Base-by-base conservation (phyloP, 2,329 filamentous ascomycete species). In the Chalaropsis thielavioides region DNA sequence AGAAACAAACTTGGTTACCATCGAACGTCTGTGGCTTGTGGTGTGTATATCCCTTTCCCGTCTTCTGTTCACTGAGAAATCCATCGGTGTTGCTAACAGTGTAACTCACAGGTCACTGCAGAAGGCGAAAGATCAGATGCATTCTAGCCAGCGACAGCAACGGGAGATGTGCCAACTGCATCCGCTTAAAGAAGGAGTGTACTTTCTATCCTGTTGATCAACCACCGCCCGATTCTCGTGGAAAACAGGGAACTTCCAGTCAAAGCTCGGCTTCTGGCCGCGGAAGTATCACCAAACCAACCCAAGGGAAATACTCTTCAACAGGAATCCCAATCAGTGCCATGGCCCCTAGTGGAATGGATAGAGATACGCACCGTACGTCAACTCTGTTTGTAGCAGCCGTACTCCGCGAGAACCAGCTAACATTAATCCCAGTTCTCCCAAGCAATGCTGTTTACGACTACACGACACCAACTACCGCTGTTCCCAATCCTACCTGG, bases 1-100 rank as follows among this genome's bases (percentile, higher is more conserved):
- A 85, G 92, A 72, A 96, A 96, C 75, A 96, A 95, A 76, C 81
- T 97, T 68, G 92, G 92, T 46, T 97, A 97, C 73, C 92, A 96
- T 77, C 85, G 92, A 72, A 96, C 91, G 43, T 95, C 92, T 56
- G 90, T 96, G 70, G 94, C 92, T 70, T 97, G 92, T 78, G 88
- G 92, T 97, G 82, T 83, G 92, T 85, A 44, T 19, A 66, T 51
- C 27, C n/a, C 10, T 22, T 22, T 43, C 43, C n/a, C 46, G 22
- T 17, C 27, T 7, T 3, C 27, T 56, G 22, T 1, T 35, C 22
- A 6, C 13, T 2, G 15, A 31, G 22, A 7, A 27, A 56, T 11
- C 7, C 11, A n/a, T 66, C 4, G 19, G 27, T 15, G 22, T 3
- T 62, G 44, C 51, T 43, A 56, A 56, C 22, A 17, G 2, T 56